Conservation (phyloP, 169 alveolate genomes). For the Plasmodium malariae region DNA sequence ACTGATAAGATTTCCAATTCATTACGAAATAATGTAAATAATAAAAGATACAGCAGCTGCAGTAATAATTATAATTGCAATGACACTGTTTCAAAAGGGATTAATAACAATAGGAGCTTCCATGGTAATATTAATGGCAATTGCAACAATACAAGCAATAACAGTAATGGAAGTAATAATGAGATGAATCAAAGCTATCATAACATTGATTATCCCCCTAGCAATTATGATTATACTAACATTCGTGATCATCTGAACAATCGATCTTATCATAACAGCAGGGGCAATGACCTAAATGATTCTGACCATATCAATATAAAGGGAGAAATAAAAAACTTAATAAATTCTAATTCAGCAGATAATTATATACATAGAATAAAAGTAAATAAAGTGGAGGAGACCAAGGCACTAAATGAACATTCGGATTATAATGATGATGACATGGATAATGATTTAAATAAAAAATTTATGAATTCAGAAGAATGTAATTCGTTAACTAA, state of each 20-base stretch:
- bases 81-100: background rate
- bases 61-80: background rate
- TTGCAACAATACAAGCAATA: background rate
- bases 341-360: background rate
- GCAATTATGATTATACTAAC: background rate
- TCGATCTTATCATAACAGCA: background rate
- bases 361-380: background rate
- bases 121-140: background rate
- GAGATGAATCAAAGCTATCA: background rate
- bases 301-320: background rate
- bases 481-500: background rate
- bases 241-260: background rate
- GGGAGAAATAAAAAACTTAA: background rate
- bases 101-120: background rate
- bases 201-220: too few relatives aligned
- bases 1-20: conserved; percentile 40
- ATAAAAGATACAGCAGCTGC: background rate
- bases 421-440: conserved; percentile 32
- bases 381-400: background rate
- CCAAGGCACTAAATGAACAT: background rate
- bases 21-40: background rate
- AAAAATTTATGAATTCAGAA: conserved; percentile 9
- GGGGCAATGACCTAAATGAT: background rate
- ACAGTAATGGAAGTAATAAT: background rate
- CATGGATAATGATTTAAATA: background rate